A percentile compares a stretch with the other conserved stretches of the same genome.
These are phyloP conservation scores for Oenanthe sinensis DNA, from an alignment of 129 eudicot species.

Conservation along the genomic window DNA sequence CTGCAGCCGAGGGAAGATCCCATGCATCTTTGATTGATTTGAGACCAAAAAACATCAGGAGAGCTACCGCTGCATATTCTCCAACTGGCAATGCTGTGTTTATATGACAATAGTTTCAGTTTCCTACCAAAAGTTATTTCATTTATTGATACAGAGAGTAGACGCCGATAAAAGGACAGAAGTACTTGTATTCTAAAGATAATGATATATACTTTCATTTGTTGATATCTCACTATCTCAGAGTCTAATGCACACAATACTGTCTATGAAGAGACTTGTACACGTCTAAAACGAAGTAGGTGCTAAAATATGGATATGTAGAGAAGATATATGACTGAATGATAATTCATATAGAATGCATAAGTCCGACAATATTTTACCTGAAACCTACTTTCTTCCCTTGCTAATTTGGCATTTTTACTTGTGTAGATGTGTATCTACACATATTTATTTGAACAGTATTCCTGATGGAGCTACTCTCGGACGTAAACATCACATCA, in stretches of 20 bases:
- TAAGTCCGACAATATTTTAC: neutral
- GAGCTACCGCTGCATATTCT: constrained; percentile 92
- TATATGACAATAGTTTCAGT: neutral
- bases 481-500: neutral
- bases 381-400: neutral
- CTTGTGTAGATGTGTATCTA: too few relatives aligned
- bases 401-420: too few relatives aligned
- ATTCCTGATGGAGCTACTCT: neutral
- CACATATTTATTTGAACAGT: neutral
- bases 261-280: neutral
- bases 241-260: neutral
- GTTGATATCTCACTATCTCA: neutral
- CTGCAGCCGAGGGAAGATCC: constrained; percentile 66
- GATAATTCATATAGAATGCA: neutral
- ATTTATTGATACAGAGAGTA: neutral
- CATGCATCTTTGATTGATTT: constrained; percentile 96
- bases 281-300: neutral
- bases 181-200: neutral
- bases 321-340: neutral
- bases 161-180: neutral
- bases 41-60: constrained; percentile 85
- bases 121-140: neutral
- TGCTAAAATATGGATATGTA: neutral
- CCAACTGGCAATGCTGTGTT: constrained; percentile 96
- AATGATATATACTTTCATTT: neutral